Conservation (phyloP, 2,329 filamentous ascomycete species). For the Penicillium nordicum region DNA sequence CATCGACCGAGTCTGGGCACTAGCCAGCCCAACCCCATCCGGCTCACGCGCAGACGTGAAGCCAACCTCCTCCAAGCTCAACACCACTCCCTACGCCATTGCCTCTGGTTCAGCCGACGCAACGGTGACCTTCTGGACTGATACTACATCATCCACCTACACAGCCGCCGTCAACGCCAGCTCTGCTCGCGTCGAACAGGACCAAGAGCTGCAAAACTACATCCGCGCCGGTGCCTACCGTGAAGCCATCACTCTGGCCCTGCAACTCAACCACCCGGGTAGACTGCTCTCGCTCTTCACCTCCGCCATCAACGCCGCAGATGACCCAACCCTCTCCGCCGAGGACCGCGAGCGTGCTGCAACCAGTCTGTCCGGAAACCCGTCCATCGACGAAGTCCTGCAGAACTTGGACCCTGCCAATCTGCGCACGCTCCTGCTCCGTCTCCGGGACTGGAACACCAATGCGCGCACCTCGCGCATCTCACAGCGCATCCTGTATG, state of each 20-base stretch:
- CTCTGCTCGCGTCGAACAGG: conserved; percentile 81
- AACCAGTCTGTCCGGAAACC: conserved; percentile 44
- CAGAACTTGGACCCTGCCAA: conserved; percentile 77
- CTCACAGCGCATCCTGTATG: conserved; percentile 78
- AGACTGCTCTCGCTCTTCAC: conserved; percentile 81
- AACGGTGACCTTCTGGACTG: conserved; percentile 91
- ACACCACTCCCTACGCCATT: conserved; percentile 59
- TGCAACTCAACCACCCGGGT: conserved; percentile 91
- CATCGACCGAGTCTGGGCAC: conserved; percentile 89
- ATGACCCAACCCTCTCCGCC: conserved; percentile 47
- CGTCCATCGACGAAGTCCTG: conserved; percentile 75
- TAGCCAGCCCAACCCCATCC: conserved; percentile 61
- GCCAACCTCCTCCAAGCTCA: conserved; percentile 28
- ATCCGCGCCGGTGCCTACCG: conserved; percentile 84
- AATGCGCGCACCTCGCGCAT: conserved; percentile 83
- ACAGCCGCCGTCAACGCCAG: conserved; percentile 69
- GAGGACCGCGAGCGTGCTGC: conserved; percentile 26
- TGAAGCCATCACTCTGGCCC: conserved; percentile 84
- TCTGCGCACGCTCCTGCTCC: conserved; percentile 74
- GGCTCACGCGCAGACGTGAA: conserved; percentile 33
- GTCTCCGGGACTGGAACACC: conserved; percentile 94
- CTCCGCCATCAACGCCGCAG: conserved; percentile 70
- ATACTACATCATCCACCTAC: conserved; percentile 79
- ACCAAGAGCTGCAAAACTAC: conserved; percentile 90
- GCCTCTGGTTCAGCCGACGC: conserved; percentile 91